Percentiles rank a stretch among this genome's conserved stretches.
These are phyloP conservation scores for Ogataea saltuana DNA, from an alignment of 805 yeast species.

Conservation along the genomic window DNA sequence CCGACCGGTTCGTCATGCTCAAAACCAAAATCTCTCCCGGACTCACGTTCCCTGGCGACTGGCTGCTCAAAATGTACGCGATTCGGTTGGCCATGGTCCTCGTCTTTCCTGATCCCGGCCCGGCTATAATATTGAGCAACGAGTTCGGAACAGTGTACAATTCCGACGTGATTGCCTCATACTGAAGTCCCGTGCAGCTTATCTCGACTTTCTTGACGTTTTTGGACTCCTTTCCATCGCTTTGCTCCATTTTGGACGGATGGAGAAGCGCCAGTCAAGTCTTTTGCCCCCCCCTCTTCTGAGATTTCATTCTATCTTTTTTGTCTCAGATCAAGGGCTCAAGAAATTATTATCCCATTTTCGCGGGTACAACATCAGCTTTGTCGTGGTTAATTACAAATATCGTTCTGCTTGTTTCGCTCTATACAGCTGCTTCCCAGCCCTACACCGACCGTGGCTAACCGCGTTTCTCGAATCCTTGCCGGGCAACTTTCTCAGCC, in stretches of 20 bases:
- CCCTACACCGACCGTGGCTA: background rate
- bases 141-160: constrained; percentile 34
- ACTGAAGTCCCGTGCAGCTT: constrained; percentile 15
- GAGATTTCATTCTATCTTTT: background rate
- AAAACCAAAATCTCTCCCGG: constrained; percentile 62
- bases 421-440: background rate
- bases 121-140: constrained; percentile 57
- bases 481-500: constrained; percentile 77
- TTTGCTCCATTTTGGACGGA: background rate
- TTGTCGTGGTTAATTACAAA: too few species aligned
- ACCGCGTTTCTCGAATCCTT: constrained; percentile 50
- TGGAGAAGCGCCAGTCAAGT: too few species aligned
- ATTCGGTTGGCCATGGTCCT: constrained; percentile 56
- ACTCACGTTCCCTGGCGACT: constrained; percentile 32
- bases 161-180: constrained; percentile 45
- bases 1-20: constrained; percentile 71
- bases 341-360: background rate
- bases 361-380: background rate
- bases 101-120: constrained; percentile 79
- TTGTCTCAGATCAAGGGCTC: background rate
- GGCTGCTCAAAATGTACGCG: constrained; percentile 42
- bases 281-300: too few species aligned
- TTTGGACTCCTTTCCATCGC: background rate
- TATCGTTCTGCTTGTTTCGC: background rate
- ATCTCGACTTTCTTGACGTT: constrained; percentile 12